Conservation (phyloP, 306 rosid species). For the Trichosanthes cucumerina region DNA sequence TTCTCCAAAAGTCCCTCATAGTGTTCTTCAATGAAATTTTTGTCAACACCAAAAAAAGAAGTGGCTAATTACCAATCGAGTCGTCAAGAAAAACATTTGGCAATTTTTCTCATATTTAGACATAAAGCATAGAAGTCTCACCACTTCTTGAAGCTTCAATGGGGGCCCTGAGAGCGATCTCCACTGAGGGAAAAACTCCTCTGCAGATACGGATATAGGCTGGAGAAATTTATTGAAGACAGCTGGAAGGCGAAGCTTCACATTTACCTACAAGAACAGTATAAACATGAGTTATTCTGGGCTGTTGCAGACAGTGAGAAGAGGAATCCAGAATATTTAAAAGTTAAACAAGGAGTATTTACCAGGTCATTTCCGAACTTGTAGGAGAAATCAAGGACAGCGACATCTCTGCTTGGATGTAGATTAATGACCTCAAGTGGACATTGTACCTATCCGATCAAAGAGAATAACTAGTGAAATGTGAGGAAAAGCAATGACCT, state of each 20-base stretch:
- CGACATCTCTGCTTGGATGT: conserved; percentile 91
- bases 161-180: conserved; percentile 94
- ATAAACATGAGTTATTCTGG: neutral
- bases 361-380: conserved; percentile 78
- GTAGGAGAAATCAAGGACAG: conserved; percentile 94
- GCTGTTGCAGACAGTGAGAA: conserved; percentile 6
- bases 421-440: conserved; percentile 90
- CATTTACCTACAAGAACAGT: conserved; percentile 43
- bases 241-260: conserved; percentile 90
- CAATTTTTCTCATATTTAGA: neutral
- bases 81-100: neutral
- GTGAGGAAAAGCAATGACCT: conserved; percentile 4
- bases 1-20: neutral
- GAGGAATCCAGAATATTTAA: neutral
- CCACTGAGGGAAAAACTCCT: conserved; percentile 97
- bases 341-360: conserved; percentile 14
- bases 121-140: conserved; percentile 18
- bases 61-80: neutral
- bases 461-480: conserved; percentile 12
- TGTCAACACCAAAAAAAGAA: neutral
- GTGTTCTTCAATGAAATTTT: neutral
- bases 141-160: conserved; percentile 99
- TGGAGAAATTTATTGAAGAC: conserved; percentile 88
- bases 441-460: conserved; percentile 74
- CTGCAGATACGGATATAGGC: conserved; percentile 67